Conservation (phyloP, 2,329 filamentous ascomycete species). For the Clarireedia monteithiana region DNA sequence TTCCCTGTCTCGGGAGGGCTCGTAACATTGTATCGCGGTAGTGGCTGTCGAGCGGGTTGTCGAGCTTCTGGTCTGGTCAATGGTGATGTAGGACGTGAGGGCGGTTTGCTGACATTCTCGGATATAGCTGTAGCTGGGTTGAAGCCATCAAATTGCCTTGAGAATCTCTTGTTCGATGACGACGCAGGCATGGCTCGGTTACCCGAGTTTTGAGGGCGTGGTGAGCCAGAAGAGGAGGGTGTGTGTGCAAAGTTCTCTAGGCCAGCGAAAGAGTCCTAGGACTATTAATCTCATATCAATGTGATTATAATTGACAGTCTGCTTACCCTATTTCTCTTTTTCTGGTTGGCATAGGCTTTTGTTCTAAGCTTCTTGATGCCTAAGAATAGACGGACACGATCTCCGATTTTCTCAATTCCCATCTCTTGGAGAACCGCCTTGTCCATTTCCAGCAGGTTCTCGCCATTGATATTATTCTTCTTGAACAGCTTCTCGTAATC, state of each 20-base stretch:
- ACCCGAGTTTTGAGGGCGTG: constrained; percentile 51
- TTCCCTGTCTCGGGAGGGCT: constrained; percentile 47
- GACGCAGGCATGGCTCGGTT: constrained; percentile 36
- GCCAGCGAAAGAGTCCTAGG: constrained; percentile 73
- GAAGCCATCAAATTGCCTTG: constrained; percentile 46
- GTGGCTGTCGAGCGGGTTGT: constrained; percentile 11
- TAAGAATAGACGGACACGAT: constrained; percentile 84
- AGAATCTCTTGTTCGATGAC: constrained; percentile 55
- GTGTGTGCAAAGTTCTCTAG: constrained; percentile 57
- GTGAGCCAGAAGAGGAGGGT: constrained; percentile 55
- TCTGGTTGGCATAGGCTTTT: constrained; percentile 67
- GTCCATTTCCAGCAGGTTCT: constrained; percentile 94
- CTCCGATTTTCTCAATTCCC: constrained; percentile 95
- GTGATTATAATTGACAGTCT: not conserved
- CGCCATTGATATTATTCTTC: constrained; percentile 93
- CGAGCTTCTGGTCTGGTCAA: constrained; percentile 23
- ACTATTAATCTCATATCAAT: constrained; percentile 15
- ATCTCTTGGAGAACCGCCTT: constrained; percentile 95
- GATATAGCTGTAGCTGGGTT: constrained; percentile 23
- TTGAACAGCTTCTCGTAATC: constrained; percentile 89
- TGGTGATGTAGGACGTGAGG: constrained; percentile 66
- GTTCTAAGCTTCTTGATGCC: constrained; percentile 77
- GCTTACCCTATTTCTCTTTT: constrained; percentile 77
- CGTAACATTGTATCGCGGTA: constrained; percentile 48
- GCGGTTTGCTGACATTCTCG: constrained; percentile 41